Evolutionary conservation across 2,329 filamentous ascomycete species (phyloP).

Genomic region (Fusarium sambucinum): DNA sequence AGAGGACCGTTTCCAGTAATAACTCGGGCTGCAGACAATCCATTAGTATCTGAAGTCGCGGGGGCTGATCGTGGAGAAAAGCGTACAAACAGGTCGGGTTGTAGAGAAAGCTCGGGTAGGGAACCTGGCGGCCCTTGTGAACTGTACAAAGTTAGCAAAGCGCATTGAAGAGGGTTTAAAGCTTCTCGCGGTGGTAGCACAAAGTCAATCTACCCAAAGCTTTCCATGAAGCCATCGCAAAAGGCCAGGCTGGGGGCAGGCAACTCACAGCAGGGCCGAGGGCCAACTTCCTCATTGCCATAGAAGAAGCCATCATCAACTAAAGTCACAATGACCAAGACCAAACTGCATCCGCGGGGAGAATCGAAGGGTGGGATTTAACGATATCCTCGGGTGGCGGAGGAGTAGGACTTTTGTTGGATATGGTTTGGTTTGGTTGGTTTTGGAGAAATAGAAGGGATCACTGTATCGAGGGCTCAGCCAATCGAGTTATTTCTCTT

Average conservation of each 20-base stretch:
- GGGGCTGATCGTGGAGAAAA: slow-evolving; percentile 19
- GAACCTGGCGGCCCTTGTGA: slow-evolving; percentile 71
- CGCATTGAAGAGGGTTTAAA: slow-evolving; percentile 20
- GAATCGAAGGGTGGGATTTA: slow-evolving; percentile 42
- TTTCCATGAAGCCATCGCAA: slow-evolving; percentile 31
- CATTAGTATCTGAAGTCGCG: slow-evolving; percentile 36
- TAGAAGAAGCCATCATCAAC: slow-evolving; percentile 70
- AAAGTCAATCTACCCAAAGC: not conserved
- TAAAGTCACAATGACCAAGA: slow-evolving; percentile 46
- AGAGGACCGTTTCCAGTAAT: slow-evolving; percentile 82
- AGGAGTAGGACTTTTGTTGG: slow-evolving; percentile 46
- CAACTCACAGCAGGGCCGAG: slow-evolving; percentile 67
- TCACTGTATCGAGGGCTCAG: slow-evolving; percentile 23
- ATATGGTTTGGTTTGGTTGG: slow-evolving; percentile 23
- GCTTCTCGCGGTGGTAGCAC: slow-evolving; percentile 22
- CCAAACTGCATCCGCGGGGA: slow-evolving; percentile 51
- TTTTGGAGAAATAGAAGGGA: slow-evolving; percentile 31
- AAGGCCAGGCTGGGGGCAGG: slow-evolving; percentile 28
- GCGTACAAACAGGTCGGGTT: slow-evolving; percentile 81
- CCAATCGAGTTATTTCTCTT: slow-evolving; percentile 45
- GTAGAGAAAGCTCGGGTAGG: slow-evolving; percentile 87
- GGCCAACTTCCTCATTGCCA: slow-evolving; percentile 72
- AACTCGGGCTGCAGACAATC: slow-evolving; percentile 73
- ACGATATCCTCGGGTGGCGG: slow-evolving; percentile 43
- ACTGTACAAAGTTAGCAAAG: slow-evolving; percentile 59